Evolutionary conservation across 148 eudicot genomes (phyloP), one percentile per base, ranked within the genome.

Genomic region (Diospyros kaki): DNA sequence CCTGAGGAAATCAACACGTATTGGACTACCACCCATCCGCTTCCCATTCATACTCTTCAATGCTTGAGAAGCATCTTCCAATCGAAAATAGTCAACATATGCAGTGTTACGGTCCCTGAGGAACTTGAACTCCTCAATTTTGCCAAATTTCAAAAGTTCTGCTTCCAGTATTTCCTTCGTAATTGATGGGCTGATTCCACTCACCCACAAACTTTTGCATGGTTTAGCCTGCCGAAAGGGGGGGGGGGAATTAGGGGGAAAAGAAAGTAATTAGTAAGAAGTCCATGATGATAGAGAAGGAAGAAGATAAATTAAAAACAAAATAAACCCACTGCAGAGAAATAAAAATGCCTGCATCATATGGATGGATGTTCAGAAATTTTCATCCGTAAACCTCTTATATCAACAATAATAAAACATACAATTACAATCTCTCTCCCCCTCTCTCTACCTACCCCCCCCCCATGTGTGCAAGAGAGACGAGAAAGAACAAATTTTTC

Each of bases 121-220:
- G 83, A 95, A 88, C 82, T 84, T 93, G 38, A 90, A 83, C 58
- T 93, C 98, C 83, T 91, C 91, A 70, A 93, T 82, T 82, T 91
- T 81, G 51, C 99, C 99, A 83, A 86, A 90, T 77, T 80, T 88
- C 39, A 61, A 60, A 78, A 95, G 89, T 72, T 89, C 93, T 77
- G 84, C 91, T 81, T 90, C 97, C 72, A 95, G 77, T 71, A 73
- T 78, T 76, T 95, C 98, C 82, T 83, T 95, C 4, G 94, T 77
- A 59, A 90, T 74, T 53, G 97, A 82, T 51, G 84, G 76, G 80
- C 91, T 68, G 60, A 95, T 78, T 73, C 99, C 97, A 79, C 98
- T 89, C 46, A 95, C 91, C 97, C 99, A 95, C 64, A 95, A 84
- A 78, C 87, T 90, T 79, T 93, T 92, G 61, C 98, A 95, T 52